Evolutionary conservation across 768 basidiomycete genomes (phyloP).

Genomic region (Tricholoma saponaceum): DNA sequence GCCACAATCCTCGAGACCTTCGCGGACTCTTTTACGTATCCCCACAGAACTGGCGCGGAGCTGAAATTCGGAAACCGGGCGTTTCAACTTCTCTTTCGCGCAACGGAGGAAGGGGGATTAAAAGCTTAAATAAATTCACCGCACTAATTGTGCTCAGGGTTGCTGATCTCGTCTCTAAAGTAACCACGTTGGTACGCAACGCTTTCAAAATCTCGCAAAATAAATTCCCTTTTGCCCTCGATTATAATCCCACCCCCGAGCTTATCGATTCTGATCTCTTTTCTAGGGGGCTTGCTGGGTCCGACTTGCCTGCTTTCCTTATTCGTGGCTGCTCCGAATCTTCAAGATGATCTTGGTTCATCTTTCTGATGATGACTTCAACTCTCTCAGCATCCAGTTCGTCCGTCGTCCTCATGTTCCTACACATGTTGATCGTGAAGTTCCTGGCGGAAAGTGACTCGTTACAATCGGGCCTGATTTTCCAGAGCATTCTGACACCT

Average conservation of each 20-base stretch:
- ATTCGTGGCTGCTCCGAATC: conserved; percentile 14
- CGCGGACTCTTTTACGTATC: conserved; percentile 38
- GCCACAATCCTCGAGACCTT: conserved; percentile 38
- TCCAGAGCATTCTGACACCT: conserved; percentile 2
- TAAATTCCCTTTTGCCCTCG: not conserved
- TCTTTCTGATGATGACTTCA: conserved; percentile 16
- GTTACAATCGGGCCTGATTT: conserved; percentile 8
- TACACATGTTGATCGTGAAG: conserved; percentile 33
- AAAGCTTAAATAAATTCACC: conserved; percentile 5
- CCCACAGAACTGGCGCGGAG: conserved; percentile 31
- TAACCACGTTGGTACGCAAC: conserved; percentile 3
- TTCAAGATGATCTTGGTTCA: conserved; percentile 14
- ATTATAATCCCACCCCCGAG: not conserved
- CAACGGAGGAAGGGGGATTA: conserved; percentile 16
- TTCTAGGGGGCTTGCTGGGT: conserved; percentile 4
- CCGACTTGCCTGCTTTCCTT: conserved; percentile 10
- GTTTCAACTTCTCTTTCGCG: conserved; percentile 30
- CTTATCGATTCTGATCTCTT: conserved; percentile 3
- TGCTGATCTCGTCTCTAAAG: conserved; percentile 11
- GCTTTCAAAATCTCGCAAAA: not conserved
- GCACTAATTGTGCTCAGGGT: not conserved
- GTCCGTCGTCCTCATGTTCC: conserved; percentile 31
- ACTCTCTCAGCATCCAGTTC: conserved; percentile 9
- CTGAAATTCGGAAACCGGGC: conserved; percentile 26
- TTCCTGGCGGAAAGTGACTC: not conserved